Conservation (phyloP, 2,329 filamentous ascomycete species). For the Dactylonectria estremocensis region DNA sequence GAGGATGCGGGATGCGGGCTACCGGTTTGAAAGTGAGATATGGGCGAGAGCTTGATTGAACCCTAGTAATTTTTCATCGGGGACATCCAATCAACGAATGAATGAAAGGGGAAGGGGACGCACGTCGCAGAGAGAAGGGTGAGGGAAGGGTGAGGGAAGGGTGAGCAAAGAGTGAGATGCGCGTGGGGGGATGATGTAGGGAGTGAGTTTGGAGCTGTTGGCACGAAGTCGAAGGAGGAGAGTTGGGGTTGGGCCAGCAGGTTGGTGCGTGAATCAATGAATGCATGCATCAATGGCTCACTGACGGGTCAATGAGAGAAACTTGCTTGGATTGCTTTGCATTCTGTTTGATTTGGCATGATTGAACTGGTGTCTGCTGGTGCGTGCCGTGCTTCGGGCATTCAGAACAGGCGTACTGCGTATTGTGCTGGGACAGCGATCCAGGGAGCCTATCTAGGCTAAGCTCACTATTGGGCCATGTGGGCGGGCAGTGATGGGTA, state of each 20-base stretch:
- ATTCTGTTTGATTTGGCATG: constrained; percentile 18
- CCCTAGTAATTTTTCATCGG: constrained; percentile 7
- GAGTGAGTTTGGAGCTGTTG: constrained; percentile 18
- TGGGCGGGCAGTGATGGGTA: constrained; percentile 24
- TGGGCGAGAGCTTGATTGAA: constrained; percentile 3
- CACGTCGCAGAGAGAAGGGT: constrained; percentile 12
- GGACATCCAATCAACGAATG: constrained; percentile 19
- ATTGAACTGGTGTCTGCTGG: constrained; percentile 1
- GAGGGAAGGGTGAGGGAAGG: constrained; percentile 9
- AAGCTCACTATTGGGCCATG: constrained; percentile 22
- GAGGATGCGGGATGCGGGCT: constrained; percentile 19
- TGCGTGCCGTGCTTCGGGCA: constrained; percentile 21
- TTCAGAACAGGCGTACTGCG: constrained; percentile 24
- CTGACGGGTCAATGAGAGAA: constrained; percentile 13
- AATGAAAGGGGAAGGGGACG: constrained; percentile 1
- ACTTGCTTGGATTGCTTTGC: constrained; percentile 14
- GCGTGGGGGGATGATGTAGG: constrained; percentile 14
- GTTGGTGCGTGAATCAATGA: constrained; percentile 20
- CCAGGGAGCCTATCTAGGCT: constrained; percentile 15
- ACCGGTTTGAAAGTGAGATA: constrained; percentile 14
- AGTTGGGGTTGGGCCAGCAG: constrained; percentile 12
- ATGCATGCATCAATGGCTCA: constrained; percentile 16
- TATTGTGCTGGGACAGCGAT: constrained; percentile 11
- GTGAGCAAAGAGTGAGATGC: constrained; percentile 8
- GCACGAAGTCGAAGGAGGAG: constrained; percentile 9